phyloP scores from a whole-genome alignment of 345 rosid genomes.

The Heritiera fomes region DNA sequence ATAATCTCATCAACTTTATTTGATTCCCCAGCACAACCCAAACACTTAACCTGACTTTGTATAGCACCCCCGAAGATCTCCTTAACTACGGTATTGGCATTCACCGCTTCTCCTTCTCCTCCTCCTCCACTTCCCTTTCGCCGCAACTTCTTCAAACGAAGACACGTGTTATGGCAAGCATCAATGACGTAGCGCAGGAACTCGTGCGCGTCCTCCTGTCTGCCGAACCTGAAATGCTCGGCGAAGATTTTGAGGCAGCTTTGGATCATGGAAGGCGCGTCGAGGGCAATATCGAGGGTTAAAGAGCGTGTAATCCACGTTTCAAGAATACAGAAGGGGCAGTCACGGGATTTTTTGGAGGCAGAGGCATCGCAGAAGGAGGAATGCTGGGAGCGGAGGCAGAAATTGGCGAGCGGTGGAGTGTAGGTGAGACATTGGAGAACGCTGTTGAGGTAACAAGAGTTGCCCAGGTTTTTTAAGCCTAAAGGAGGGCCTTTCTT shows the following conservation, averaged over 20 bases:
- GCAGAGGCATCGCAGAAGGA: slow-evolving; percentile 68
- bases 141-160: slow-evolving; percentile 78
- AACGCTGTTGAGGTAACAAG: slow-evolving; percentile 95
- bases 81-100: slow-evolving; percentile 59
- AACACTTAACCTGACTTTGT: slow-evolving; percentile 96
- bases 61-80: slow-evolving; percentile 93
- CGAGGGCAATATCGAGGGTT: slow-evolving; percentile 55
- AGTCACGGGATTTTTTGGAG: slow-evolving; percentile 65
- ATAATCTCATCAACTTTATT: slow-evolving; percentile 96
- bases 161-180: slow-evolving; percentile 89
- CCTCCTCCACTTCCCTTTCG: slow-evolving; percentile 36
- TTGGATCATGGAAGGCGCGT: slow-evolving; percentile 69
- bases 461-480: slow-evolving; percentile 89
- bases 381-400: slow-evolving; percentile 80
- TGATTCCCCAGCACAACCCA: slow-evolving; percentile 79
- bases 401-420: slow-evolving; percentile 97
- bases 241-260: slow-evolving; percentile 67
- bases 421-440: slow-evolving; percentile 96
- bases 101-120: slow-evolving; percentile 27
- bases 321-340: slow-evolving; percentile 91
- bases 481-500: slow-evolving; percentile 87
- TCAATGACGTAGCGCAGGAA: slow-evolving; percentile 89
- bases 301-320: slow-evolving; percentile 77
- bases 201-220: slow-evolving; percentile 98
- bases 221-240: slow-evolving; percentile 71